These are phyloP conservation scores for Lasiodiplodia theobromae DNA, from an alignment of 2,329 filamentous ascomycete species.

Conservation along the genomic window DNA sequence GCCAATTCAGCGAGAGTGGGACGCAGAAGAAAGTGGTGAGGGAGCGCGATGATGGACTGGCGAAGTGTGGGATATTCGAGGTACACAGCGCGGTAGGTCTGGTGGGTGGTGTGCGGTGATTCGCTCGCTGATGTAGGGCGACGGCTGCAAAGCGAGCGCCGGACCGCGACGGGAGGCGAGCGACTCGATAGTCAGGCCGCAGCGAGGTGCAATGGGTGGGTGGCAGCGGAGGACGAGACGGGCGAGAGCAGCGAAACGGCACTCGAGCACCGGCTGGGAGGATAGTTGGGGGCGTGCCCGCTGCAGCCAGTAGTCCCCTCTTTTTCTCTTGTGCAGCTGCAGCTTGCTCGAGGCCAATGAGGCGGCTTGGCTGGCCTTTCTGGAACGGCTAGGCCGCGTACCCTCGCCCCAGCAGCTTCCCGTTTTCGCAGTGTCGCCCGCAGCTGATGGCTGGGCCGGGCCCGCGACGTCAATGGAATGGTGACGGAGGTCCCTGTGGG, in stretches of 20 bases:
- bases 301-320: slow-evolving; percentile 3
- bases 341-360: slow-evolving; percentile 16
- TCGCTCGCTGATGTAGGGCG: slow-evolving; percentile 13
- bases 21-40: neutral
- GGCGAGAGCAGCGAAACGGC: slow-evolving; percentile 18
- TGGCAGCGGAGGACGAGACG: slow-evolving; percentile 12
- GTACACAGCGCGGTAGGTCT: neutral
- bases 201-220: neutral
- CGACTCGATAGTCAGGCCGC: neutral
- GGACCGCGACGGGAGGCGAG: slow-evolving; percentile 20
- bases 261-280: slow-evolving; percentile 13
- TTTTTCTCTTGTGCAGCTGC: slow-evolving; percentile 18
- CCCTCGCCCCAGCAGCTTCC: slow-evolving; percentile 19
- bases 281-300: neutral
- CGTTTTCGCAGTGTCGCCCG: slow-evolving; percentile 22
- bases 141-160: slow-evolving; percentile 15
- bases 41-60: neutral
- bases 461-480: neutral
- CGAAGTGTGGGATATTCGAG: slow-evolving; percentile 7
- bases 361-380: slow-evolving; percentile 5
- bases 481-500: neutral
- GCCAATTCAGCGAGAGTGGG: slow-evolving; percentile 12
- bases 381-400: slow-evolving; percentile 25
- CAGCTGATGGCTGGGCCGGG: slow-evolving; percentile 2
- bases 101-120: slow-evolving; percentile 2